Evolutionary conservation across 345 rosid genomes (phyloP).

Genomic region (Anacardium occidentale): DNA sequence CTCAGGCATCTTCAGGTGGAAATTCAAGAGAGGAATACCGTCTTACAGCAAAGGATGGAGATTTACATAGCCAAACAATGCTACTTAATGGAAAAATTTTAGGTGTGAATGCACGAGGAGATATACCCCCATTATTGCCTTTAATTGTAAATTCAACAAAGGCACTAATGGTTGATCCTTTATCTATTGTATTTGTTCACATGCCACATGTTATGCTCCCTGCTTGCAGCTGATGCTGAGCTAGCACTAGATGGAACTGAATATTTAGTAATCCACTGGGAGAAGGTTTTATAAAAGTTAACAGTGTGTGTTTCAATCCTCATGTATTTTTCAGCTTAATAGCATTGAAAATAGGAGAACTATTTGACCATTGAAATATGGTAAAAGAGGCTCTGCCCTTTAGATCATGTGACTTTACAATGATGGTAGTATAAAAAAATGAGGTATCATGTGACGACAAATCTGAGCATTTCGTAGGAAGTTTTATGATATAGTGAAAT

Average conservation of each 20-base stretch:
- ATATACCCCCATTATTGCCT: slow-evolving; percentile 67
- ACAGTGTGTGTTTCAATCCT: no score
- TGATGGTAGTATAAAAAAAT: no score
- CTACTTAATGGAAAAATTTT: slow-evolving; percentile 71
- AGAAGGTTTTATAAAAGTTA: no score
- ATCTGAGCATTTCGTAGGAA: not conserved
- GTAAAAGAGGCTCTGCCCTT: no score
- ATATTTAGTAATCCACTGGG: no score
- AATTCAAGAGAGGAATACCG: slow-evolving; percentile 79
- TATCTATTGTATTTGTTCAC: slow-evolving; percentile 69
- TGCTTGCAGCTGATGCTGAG: slow-evolving; percentile 42
- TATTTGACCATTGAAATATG: no score
- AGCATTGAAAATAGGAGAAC: no score
- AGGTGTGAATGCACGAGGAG: slow-evolving; percentile 54
- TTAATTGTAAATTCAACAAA: slow-evolving; percentile 37
- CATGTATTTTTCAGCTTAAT: no score
- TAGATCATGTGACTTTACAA: no score
- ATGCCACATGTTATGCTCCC: slow-evolving; percentile 46
- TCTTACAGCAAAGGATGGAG: slow-evolving; percentile 67
- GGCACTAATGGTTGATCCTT: slow-evolving; percentile 59
- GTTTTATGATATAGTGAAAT: not conserved
- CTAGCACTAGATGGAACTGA: slow-evolving; percentile 27
- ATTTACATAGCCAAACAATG: slow-evolving; percentile 77
- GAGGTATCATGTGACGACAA: not conserved
- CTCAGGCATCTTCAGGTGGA: slow-evolving; percentile 21